Evolutionary conservation across 768 basidiomycete genomes (phyloP).

Genomic region (Sarcodon aspratus): DNA sequence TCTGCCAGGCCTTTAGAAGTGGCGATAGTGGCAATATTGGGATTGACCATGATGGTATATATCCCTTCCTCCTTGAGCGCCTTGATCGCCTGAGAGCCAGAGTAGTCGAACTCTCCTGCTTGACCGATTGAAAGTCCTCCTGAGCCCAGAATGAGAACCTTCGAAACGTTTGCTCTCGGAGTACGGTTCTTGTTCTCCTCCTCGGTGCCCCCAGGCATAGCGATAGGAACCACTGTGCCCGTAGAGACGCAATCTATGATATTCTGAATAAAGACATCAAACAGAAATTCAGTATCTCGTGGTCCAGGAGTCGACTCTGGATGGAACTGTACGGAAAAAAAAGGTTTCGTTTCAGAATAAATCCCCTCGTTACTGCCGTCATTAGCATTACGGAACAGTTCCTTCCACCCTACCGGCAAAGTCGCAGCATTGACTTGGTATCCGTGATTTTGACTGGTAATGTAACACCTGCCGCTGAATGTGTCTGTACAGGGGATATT

Average conservation of each 20-base stretch:
- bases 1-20: conserved; percentile 96
- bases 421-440: conserved; percentile 83
- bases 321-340: conserved; percentile 99
- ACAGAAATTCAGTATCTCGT: conserved; percentile 96
- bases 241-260: conserved; percentile 63
- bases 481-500: conserved; percentile 97
- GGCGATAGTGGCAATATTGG: conserved; percentile 98
- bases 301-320: conserved; percentile 96
- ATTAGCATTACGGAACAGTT: conserved; percentile 93
- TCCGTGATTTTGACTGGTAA: conserved; percentile 98
- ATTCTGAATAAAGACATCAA: conserved; percentile 92
- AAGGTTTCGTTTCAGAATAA: conserved; percentile 84
- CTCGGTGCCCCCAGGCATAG: conserved; percentile 70
- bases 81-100: conserved; percentile 98
- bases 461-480: conserved; percentile 92
- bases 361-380: conserved; percentile 98
- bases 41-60: conserved; percentile 97
- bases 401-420: conserved; percentile 81
- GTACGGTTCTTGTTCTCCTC: conserved; percentile 70
- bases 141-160: conserved; percentile 94
- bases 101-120: conserved; percentile 99
- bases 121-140: conserved; percentile 98
- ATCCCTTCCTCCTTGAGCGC: conserved; percentile 98
- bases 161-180: conserved; percentile 70
- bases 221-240: conserved; percentile 41